phyloP scores from a whole-genome alignment of 768 basidiomycete genomes.

The Asterophora lycoperdoides region DNA sequence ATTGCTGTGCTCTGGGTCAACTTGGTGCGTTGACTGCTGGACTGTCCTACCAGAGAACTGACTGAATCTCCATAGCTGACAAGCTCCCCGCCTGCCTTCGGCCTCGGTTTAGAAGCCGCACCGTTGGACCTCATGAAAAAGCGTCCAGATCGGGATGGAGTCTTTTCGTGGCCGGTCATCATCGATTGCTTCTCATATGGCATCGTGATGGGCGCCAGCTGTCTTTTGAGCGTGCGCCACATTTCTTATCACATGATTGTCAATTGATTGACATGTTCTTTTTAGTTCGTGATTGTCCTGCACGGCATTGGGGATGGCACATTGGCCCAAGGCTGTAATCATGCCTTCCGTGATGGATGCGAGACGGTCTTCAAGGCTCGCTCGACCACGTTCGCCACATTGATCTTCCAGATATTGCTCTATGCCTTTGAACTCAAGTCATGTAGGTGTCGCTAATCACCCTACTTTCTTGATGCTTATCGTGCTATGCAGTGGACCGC shows the following conservation, averaged over 20 bases:
- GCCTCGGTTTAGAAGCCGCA: slow-evolving; percentile 49
- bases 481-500: slow-evolving; percentile 27
- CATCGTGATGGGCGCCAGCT: slow-evolving; percentile 32
- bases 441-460: slow-evolving; percentile 21
- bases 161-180: slow-evolving; percentile 36
- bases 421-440: slow-evolving; percentile 36
- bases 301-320: slow-evolving; percentile 30
- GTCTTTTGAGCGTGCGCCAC: slow-evolving; percentile 28
- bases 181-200: slow-evolving; percentile 35
- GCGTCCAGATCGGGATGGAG: slow-evolving; percentile 38
- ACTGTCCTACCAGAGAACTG: not conserved
- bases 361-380: slow-evolving; percentile 31
- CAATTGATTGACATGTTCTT: not conserved
- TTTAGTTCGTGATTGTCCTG: slow-evolving; percentile 34
- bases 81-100: slow-evolving; percentile 52
- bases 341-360: slow-evolving; percentile 22
- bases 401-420: slow-evolving; percentile 34
- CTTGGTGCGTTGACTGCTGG: slow-evolving; percentile 30
- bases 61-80: slow-evolving; percentile 22
- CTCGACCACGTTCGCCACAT: slow-evolving; percentile 34
- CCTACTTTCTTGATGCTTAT: not conserved
- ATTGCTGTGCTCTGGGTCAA: slow-evolving; percentile 51
- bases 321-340: slow-evolving; percentile 31
- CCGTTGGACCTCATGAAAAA: slow-evolving; percentile 46
- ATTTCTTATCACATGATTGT: not conserved